phyloP scores from a whole-genome alignment of 768 basidiomycete species.

The Tylopilus felleus region DNA sequence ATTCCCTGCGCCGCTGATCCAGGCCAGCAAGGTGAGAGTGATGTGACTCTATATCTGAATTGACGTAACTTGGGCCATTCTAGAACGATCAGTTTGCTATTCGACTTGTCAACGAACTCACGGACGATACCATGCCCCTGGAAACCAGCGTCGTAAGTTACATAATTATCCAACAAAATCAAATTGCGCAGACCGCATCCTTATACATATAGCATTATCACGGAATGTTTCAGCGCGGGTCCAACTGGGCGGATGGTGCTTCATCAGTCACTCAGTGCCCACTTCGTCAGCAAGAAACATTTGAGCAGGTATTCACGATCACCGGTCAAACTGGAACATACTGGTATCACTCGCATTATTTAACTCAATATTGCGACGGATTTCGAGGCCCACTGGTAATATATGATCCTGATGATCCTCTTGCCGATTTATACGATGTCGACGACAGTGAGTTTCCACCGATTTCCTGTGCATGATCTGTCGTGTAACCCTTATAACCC shows the following conservation, averaged over 20 bases:
- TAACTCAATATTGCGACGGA: background rate
- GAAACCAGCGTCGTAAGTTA: constrained; percentile 36
- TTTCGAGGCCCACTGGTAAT: background rate
- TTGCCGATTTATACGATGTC: constrained; percentile 36
- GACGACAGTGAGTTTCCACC: constrained; percentile 34
- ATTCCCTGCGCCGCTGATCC: constrained; percentile 43
- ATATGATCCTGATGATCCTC: background rate
- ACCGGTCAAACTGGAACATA: constrained; percentile 33
- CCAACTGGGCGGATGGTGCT: background rate
- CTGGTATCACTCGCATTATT: constrained; percentile 35
- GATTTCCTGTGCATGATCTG: background rate
- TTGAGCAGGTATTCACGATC: constrained; percentile 34
- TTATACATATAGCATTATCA: constrained; percentile 9
- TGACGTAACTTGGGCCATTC: background rate
- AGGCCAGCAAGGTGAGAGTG: constrained; percentile 34
- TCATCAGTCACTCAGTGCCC: background rate
- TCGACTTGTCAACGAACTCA: constrained; percentile 2
- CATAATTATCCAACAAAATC: constrained; percentile 2
- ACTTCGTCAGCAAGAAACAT: constrained; percentile 19
- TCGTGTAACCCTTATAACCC: background rate
- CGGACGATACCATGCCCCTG: constrained; percentile 43
- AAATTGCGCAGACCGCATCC: constrained; percentile 4
- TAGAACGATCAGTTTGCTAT: background rate
- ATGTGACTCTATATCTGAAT: too few relatives aligned
- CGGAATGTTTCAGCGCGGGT: background rate